Percentiles rank a stretch among this genome's conserved stretches.
phyloP scores from a whole-genome alignment of 2,329 filamentous ascomycete genomes.

The Colletotrichum navitas region DNA sequence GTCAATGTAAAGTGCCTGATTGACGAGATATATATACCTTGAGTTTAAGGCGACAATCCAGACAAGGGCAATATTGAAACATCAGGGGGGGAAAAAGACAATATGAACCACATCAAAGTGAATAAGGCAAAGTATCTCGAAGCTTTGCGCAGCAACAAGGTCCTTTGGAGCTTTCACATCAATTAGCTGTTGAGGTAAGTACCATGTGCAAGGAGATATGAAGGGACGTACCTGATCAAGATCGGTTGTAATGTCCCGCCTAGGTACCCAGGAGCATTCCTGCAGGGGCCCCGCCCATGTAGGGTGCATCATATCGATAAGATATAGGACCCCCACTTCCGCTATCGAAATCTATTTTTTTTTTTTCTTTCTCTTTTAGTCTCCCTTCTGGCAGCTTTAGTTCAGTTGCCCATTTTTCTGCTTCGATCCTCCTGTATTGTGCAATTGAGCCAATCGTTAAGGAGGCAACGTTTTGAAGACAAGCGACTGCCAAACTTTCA shows the following conservation, averaged over 20 bases:
- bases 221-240: not conserved
- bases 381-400: not conserved
- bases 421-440: not conserved
- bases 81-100: too few relatives aligned
- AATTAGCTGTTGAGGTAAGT: not conserved
- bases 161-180: not conserved
- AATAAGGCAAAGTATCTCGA: not conserved
- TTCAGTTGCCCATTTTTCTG: not conserved
- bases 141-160: not conserved
- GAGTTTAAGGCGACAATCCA: not conserved
- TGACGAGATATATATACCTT: not conserved
- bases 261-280: not conserved
- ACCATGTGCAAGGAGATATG: not conserved
- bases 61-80: not conserved
- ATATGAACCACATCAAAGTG: not conserved
- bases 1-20: not conserved
- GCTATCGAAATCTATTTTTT: slow-evolving; percentile 14
- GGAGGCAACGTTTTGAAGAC: not conserved
- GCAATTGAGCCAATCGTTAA: not conserved
- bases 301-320: slow-evolving; percentile 12
- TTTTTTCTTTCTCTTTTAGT: not conserved
- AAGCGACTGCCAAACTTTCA: not conserved
- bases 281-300: not conserved
- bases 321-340: not conserved
- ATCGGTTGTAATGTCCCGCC: not conserved